phyloP scores from a whole-genome alignment of 495 filamentous ascomycete species.

The Penicillium psychrofluorescens region DNA sequence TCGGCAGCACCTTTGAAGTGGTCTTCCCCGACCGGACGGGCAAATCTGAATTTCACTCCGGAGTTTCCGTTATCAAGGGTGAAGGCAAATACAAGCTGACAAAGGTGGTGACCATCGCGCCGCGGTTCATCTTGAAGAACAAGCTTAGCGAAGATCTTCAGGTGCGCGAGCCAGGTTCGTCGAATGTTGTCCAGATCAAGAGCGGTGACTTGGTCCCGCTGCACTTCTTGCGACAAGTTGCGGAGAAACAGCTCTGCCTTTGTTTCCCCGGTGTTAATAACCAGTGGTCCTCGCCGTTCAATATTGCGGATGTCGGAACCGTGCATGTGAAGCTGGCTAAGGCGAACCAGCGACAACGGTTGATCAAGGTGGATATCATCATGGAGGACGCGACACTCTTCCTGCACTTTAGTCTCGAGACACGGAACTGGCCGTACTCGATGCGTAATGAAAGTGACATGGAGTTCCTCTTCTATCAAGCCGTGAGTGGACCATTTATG shows the following conservation, averaged over 20 bases:
- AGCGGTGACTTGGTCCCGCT: conserved; percentile 71
- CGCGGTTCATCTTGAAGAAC: conserved; percentile 91
- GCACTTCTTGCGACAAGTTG: conserved; percentile 72
- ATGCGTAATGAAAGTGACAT: conserved; percentile 96
- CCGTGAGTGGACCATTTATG: conserved; percentile 18
- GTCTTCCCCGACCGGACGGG: conserved; percentile 63
- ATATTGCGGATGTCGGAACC: conserved; percentile 86
- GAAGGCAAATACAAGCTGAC: conserved; percentile 97
- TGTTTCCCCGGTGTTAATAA: conserved; percentile 95
- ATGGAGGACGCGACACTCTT: conserved; percentile 91
- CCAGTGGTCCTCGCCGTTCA: conserved; percentile 96
- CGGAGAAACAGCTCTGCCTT: conserved; percentile 80
- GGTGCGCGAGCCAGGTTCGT: conserved; percentile 83
- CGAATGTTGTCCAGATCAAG: conserved; percentile 68
- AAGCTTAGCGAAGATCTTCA: conserved; percentile 80
- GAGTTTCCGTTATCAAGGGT: conserved; percentile 79
- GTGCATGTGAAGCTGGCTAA: conserved; percentile 91
- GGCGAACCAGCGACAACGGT: conserved; percentile 76
- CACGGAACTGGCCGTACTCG: conserved; percentile 93
- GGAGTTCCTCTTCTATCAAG: conserved; percentile 93
- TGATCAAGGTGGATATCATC: conserved; percentile 82
- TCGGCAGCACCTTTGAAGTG: conserved; percentile 83
- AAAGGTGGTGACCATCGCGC: conserved; percentile 88
- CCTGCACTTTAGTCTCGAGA: conserved; percentile 81
- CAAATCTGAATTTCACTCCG: conserved; percentile 79